Conservation (phyloP, 2,329 filamentous ascomycete species). For the Cladosporium sphaerospermum region DNA sequence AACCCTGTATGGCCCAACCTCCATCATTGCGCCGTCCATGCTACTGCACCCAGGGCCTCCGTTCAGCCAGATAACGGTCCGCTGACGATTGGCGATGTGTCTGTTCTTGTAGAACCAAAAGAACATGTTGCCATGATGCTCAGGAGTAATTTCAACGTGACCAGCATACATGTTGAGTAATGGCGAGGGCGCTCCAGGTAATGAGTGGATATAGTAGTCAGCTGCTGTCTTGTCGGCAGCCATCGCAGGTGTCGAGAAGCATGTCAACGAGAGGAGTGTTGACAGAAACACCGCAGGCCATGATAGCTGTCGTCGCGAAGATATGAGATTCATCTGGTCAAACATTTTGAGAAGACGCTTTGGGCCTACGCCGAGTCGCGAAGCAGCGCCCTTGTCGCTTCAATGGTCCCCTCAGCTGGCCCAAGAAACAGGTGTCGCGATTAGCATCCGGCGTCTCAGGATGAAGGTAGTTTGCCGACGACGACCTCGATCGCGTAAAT, state of each 20-base stretch:
- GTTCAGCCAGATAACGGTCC: conserved; percentile 94
- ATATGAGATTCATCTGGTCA: background rate
- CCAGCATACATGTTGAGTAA: conserved; percentile 97
- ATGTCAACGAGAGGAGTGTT: conserved; percentile 13
- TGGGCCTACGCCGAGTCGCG: background rate
- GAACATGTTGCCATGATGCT: conserved; percentile 88
- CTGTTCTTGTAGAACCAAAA: conserved; percentile 98
- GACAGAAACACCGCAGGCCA: conserved; percentile 15
- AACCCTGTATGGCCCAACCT: conserved; percentile 87
- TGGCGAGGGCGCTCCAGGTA: conserved; percentile 77
- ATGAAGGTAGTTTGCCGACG: background rate
- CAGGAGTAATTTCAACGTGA: conserved; percentile 82
- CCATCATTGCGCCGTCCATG: conserved; percentile 94
- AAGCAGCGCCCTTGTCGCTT: too few species aligned
- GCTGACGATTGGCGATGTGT: conserved; percentile 85
- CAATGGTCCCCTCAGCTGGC: too few species aligned
- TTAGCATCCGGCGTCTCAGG: background rate
- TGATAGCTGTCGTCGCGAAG: conserved; percentile 9
- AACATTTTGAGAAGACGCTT: background rate
- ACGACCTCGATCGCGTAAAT: background rate
- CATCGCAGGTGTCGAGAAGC: conserved; percentile 6
- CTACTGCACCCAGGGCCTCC: conserved; percentile 96
- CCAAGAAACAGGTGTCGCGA: background rate
- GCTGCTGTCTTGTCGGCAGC: conserved; percentile 55
- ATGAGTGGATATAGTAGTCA: conserved; percentile 81